phyloP scores from a whole-genome alignment of 768 basidiomycete genomes.

The Trametes cinnabarina region DNA sequence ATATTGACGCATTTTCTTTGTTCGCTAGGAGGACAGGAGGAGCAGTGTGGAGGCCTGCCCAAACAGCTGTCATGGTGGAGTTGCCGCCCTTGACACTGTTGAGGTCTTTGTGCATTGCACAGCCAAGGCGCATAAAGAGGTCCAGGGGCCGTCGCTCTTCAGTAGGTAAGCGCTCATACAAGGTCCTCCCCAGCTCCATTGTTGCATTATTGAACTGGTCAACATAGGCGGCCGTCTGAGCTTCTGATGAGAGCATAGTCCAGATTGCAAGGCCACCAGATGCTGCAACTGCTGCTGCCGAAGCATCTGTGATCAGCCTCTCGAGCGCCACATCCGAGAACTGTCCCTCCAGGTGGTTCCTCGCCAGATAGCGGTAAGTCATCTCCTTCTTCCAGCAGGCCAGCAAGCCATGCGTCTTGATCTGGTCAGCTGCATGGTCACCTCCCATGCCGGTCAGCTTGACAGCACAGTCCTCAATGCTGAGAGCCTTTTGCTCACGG shows the following conservation, averaged over 20 bases:
- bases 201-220: background rate
- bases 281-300: background rate
- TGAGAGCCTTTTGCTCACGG: background rate
- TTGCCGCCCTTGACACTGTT: slow-evolving; percentile 17
- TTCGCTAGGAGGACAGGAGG: slow-evolving; percentile 14
- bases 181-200: background rate
- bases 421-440: slow-evolving; percentile 1
- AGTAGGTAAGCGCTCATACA: background rate
- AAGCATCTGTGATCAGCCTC: background rate
- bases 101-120: slow-evolving; percentile 20
- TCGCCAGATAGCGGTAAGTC: background rate
- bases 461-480: background rate
- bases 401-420: background rate
- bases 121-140: slow-evolving; percentile 11
- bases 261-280: background rate
- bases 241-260: background rate
- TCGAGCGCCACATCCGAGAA: background rate
- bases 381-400: background rate
- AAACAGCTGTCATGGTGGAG: slow-evolving; percentile 1
- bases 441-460: background rate
- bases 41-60: background rate
- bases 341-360: background rate
- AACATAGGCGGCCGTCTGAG: background rate
- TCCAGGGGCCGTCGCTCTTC: background rate
- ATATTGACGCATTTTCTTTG: slow-evolving; percentile 16